Percentiles rank a stretch among this genome's conserved stretches.
phyloP scores from a whole-genome alignment of 768 basidiomycete species.

The Phlegmacium glaucopus region DNA sequence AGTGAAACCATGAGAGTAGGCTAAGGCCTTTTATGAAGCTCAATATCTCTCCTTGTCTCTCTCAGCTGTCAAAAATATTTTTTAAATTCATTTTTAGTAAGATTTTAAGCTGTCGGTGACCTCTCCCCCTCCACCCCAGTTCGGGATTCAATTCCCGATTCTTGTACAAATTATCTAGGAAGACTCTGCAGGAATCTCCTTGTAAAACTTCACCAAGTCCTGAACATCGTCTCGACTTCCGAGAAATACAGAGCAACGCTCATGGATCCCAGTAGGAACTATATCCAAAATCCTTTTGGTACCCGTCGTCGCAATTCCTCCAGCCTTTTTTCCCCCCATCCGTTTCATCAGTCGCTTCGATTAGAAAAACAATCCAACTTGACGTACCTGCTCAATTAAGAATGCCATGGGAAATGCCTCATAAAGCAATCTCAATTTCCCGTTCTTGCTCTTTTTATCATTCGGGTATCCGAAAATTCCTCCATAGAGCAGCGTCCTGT shows the following conservation, averaged over 20 bases:
- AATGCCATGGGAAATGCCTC: slow-evolving; percentile 99
- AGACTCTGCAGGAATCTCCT: slow-evolving; percentile 32
- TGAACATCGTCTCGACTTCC: slow-evolving; percentile 91
- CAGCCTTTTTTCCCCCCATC: slow-evolving; percentile 57
- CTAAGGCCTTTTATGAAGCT: too few relatives aligned
- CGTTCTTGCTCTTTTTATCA: slow-evolving; percentile 96
- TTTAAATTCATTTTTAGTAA: too few relatives aligned
- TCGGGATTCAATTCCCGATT: too few relatives aligned
- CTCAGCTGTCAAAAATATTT: too few relatives aligned
- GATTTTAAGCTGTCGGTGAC: too few relatives aligned
- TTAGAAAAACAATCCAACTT: neutral
- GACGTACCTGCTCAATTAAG: slow-evolving; percentile 81
- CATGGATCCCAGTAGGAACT: slow-evolving; percentile 80
- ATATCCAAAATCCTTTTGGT: slow-evolving; percentile 93
- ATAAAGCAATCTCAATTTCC: slow-evolving; percentile 92
- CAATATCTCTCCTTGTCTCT: too few relatives aligned
- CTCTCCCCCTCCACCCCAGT: too few relatives aligned
- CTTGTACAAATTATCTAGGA: too few relatives aligned
- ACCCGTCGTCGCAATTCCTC: slow-evolving; percentile 95
- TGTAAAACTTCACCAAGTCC: slow-evolving; percentile 87
- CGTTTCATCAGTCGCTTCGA: too few relatives aligned
- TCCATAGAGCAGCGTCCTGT: slow-evolving; percentile 93
- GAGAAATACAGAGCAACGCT: slow-evolving; percentile 90
- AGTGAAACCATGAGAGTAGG: too few relatives aligned
- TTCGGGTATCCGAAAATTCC: slow-evolving; percentile 98